A percentile compares a stretch with the other conserved stretches of the same genome.
Conservation (phyloP, 495 filamentous ascomycete genomes). For the Tuber microsphaerosporum region DNA sequence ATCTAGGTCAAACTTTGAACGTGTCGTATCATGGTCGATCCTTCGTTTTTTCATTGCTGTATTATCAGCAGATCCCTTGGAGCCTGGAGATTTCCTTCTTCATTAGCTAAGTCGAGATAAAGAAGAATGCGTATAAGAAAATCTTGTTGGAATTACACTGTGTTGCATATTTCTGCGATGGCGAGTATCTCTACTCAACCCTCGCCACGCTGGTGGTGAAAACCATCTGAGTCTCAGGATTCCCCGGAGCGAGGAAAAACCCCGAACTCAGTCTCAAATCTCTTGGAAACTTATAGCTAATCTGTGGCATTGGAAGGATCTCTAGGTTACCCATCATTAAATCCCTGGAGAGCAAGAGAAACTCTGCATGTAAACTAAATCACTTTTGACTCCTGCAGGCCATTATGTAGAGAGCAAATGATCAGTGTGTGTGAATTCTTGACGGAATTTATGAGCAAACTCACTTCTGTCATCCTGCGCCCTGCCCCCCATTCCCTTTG, state of each 20-base stretch:
- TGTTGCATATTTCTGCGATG: background rate
- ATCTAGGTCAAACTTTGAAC: background rate
- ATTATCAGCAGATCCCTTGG: background rate
- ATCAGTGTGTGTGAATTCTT: background rate
- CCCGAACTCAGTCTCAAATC: background rate
- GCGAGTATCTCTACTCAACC: background rate
- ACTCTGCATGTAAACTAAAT: background rate
- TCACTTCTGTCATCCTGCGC: background rate
- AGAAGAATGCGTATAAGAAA: background rate
- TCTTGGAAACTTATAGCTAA: background rate
- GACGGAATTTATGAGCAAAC: background rate
- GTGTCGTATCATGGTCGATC: background rate
- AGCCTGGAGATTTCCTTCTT: background rate
- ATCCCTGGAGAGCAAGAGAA: background rate
- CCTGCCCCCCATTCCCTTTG: background rate
- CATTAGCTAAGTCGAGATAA: background rate
- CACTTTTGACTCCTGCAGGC: background rate
- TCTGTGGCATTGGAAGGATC: background rate
- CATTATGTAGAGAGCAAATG: background rate
- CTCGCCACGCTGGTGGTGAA: background rate
- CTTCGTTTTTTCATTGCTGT: background rate
- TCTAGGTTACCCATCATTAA: background rate
- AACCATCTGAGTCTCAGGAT: background rate
- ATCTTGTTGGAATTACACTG: background rate
- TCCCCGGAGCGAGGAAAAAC: background rate